Base-by-base conservation (phyloP, 2,329 filamentous ascomycete species). In the Ophiostoma pallidulum region DNA sequence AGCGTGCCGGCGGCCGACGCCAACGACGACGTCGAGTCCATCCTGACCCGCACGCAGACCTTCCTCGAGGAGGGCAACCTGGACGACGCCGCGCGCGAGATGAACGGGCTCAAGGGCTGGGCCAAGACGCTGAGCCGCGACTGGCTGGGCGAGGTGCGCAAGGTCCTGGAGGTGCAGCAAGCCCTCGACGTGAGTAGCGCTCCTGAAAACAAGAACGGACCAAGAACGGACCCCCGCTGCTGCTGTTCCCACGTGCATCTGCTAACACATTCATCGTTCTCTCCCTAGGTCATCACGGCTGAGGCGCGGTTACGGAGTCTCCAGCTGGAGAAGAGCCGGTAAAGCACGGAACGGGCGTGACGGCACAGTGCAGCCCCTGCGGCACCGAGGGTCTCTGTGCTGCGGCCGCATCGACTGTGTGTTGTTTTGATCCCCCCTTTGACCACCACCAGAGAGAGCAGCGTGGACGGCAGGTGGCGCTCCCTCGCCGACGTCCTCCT, bases 101-200 rank as follows among this genome's bases (percentile, higher is more conserved):
- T 98, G 84, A 98, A 97, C 63, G 79, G 82, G 2, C 73, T 98
- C 40, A 77, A 84, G 52, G 92, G 92, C 22, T 98, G 92, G 92
- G 90, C 91, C 41, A 95, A 92, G 75, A 91, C 90, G 35, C 69
- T 98, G 62, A 94, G 87, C 67, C 82, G 85, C 60, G 92, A 98
- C 66, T 98, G 92, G 92, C 68, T 98, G 57, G 77, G 75, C 45
- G 92, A 98, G 73, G 86, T 89, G 53, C 80, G 92, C 63, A 85
- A 89, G 69, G 87, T 94, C 55, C 72, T 98, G 60, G 92, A 98
- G 70, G 92, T 97, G 55, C 83, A 86, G 68, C 92, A 98, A 70
- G 92, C 92, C 60, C 74, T 98, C 59, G 92, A 98, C 67, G 92
- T 95, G 67, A n/a, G n/a, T n/a, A n/a, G n/a, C 80, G 82, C 50